Conservation (phyloP, 495 filamentous ascomycete genomes). For the Podospora fimiseda region DNA sequence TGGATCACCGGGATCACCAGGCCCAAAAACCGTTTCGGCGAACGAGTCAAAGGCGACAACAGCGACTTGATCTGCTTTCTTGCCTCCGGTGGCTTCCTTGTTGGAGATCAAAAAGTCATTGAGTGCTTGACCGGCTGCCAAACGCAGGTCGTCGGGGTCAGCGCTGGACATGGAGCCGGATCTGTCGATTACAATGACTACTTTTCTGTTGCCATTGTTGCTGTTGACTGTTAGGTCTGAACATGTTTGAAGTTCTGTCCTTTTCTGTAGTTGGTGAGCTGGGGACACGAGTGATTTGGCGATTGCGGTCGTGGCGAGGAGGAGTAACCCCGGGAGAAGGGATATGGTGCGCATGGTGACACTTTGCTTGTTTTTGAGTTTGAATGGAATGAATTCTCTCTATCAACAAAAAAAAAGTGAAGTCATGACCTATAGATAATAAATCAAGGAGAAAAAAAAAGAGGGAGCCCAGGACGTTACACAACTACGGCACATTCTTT, state of each 20-base stretch:
- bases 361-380: no score
- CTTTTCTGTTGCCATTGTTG: conserved; percentile 20
- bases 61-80: conserved; percentile 24
- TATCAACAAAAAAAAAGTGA: no score
- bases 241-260: conserved; percentile 9
- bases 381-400: no score
- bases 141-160: conserved; percentile 24
- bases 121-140: conserved; percentile 22
- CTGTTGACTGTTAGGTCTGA: conserved; percentile 20
- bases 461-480: no score
- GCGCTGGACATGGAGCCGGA: conserved; percentile 22
- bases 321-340: no score
- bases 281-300: no score
- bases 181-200: conserved; percentile 18
- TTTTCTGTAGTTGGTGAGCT: no score
- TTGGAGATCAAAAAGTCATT: conserved; percentile 23
- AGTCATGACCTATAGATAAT: no score
- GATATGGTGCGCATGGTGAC: no score
- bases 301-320: no score
- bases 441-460: no score
- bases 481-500: no score
- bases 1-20: conserved; percentile 24
- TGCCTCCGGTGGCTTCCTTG: conserved; percentile 8
- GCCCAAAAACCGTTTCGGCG: conserved; percentile 17
- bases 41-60: conserved; percentile 22